Evolutionary conservation across 2,329 filamentous ascomycete species (phyloP).

Genomic region (Biscogniauxia mediterranea): DNA sequence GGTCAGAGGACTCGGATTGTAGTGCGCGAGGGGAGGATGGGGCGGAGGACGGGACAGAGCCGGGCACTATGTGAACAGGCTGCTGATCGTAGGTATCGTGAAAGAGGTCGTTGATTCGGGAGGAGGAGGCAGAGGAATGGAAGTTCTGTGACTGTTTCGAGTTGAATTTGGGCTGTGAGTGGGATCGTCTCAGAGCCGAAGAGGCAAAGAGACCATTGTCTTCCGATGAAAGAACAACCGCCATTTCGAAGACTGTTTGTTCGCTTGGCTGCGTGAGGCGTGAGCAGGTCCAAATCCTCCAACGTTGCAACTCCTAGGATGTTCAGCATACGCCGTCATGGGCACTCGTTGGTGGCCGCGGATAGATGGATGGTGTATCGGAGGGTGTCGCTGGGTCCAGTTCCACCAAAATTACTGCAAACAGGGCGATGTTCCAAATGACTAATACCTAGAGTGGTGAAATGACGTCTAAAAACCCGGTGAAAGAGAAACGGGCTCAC

Average conservation of each 20-base stretch:
- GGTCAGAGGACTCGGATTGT: slow-evolving; percentile 52
- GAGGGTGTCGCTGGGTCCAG: neutral
- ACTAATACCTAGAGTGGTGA: no score
- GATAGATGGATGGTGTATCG: neutral
- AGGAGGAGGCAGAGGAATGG: slow-evolving; percentile 45
- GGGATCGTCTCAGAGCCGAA: slow-evolving; percentile 55
- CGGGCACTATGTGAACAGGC: slow-evolving; percentile 34
- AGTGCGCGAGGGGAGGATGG: slow-evolving; percentile 56
- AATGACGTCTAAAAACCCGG: no score
- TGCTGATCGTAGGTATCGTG: slow-evolving; percentile 40
- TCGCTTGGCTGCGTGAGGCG: slow-evolving; percentile 1
- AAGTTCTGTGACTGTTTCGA: slow-evolving; percentile 41
- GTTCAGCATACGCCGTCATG: slow-evolving; percentile 21
- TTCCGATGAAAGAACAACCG: slow-evolving; percentile 55
- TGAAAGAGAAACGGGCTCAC: no score
- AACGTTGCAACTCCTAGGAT: slow-evolving; percentile 22
- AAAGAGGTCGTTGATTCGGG: slow-evolving; percentile 48
- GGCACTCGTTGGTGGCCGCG: slow-evolving; percentile 7
- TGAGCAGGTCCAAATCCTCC: slow-evolving; percentile 24
- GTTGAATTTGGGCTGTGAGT: slow-evolving; percentile 58
- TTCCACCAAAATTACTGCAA: no score
- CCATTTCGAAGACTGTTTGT: slow-evolving; percentile 40
- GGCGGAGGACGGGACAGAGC: slow-evolving; percentile 51
- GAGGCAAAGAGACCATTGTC: slow-evolving; percentile 57
- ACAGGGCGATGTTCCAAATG: neutral